Percentiles rank a stretch among this genome's conserved stretches.
phyloP scores from a whole-genome alignment of 1,284 basidiomycete genomes.

The Coniferiporia weirii region DNA sequence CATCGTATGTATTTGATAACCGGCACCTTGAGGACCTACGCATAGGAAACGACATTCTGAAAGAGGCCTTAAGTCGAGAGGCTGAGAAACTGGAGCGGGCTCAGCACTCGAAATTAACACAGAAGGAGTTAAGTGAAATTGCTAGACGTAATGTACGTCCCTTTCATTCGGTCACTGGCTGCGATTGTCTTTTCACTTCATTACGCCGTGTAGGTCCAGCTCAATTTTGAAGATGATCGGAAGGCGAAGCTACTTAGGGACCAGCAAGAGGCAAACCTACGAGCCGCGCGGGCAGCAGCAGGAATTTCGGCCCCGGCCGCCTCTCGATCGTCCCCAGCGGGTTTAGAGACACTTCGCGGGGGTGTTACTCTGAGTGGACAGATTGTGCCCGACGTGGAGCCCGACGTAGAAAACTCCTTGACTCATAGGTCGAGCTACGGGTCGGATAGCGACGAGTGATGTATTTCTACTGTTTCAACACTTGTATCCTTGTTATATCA shows the following conservation, averaged over 20 bases:
- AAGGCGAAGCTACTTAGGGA: slow-evolving; percentile 47
- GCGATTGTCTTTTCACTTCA: slow-evolving; percentile 9
- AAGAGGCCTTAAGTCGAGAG: slow-evolving; percentile 53
- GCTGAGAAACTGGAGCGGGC: slow-evolving; percentile 48
- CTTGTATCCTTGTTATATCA: neutral
- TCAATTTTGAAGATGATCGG: slow-evolving; percentile 72
- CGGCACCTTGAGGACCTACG: slow-evolving; percentile 48
- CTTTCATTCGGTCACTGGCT: neutral
- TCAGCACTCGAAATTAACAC: slow-evolving; percentile 40
- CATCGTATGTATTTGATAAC: slow-evolving; percentile 59
- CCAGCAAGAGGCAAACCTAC: slow-evolving; percentile 49
- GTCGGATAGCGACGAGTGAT: slow-evolving; percentile 5
- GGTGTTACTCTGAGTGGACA: slow-evolving; percentile 22
- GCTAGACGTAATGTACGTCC: slow-evolving; percentile 47
- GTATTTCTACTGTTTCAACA: neutral
- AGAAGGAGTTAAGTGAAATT: slow-evolving; percentile 51
- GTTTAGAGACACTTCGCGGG: slow-evolving; percentile 23
- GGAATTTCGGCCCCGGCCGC: slow-evolving; percentile 13
- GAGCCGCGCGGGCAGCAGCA: slow-evolving; percentile 37
- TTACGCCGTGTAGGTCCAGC: slow-evolving; percentile 46
- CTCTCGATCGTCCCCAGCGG: neutral
- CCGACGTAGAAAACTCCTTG: slow-evolving; percentile 11
- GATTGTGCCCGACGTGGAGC: slow-evolving; percentile 12
- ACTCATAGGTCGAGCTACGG: slow-evolving; percentile 20
- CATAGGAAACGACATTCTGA: slow-evolving; percentile 58